Base-by-base conservation (phyloP, 2,329 filamentous ascomycete genomes). In the Malbranchea zuffiana region DNA sequence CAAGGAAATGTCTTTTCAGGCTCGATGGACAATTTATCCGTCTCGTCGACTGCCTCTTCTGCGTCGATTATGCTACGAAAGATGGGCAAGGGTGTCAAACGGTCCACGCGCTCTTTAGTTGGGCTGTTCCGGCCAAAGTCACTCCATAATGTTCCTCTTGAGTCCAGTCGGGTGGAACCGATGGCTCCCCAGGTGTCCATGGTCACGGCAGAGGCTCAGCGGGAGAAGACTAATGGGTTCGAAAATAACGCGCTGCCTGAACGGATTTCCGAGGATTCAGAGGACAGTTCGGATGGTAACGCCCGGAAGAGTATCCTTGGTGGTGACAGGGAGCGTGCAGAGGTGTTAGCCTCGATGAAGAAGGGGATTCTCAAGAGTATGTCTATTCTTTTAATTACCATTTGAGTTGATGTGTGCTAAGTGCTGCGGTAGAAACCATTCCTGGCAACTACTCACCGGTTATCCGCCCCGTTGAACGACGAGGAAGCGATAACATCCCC, bases 31-130 rank as follows among this genome's bases (percentile, higher is more conserved):
- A 96, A 96, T 49, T 63, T 98, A 29, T 67, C 65, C 3, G 62
- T 68, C 13, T 66, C 62, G 1, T 67, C 65, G 1, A 67, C 65
- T 4, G 63, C 63, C 15, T 67, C 64, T 0, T 68, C 65, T 5
- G 63, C 65, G 3, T 67, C 63, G 10, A 60, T 67, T 34, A 68
- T 68, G 64, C 57, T 98, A 47, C 78, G 90, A 36, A 98, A 98
- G 67, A 98, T 98, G 90, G 90, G 90, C 39, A 85, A 86, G 47
- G 87, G 88, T n/a, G 82, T 96, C 77, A 96, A 94, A 72, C 92
- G 90, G 62, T 80, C 85, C 35, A 82, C 81, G 12, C 75, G 87
- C 32, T 95, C 87, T 16, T 74, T 98, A 37, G 92, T 92, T 48
- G 90, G 90, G 17, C 69, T 98, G 5, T 98, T 98, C 66, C 74